Evolutionary conservation across 371 early-diverging fungal genomes (phyloP), one percentile per base, ranked within the genome.

Genomic region (Mucor indicus): DNA sequence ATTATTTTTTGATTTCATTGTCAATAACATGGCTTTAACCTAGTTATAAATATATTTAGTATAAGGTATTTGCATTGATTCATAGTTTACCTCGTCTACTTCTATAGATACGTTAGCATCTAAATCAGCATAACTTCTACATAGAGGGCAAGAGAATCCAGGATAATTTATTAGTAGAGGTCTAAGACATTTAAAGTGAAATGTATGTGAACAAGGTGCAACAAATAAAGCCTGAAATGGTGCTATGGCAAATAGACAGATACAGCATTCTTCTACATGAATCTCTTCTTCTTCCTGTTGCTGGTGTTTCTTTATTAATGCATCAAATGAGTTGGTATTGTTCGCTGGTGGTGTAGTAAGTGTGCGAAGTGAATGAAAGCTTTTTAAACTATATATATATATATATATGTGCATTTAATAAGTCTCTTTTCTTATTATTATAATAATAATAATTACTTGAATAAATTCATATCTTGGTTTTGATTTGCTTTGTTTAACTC

Each of bases 171-270:
- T 33, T n/a, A 93, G 57, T 20, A 55, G 19, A 0, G 85, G 79
- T 25, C 78, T 77, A 53, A 90, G 84, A 62, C 95, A 95, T 69
- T 92, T 91, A 75, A 85, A 93, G 60, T 95, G 95, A 71, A 86
- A 95, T 50, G 89, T 85, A 56, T 93, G 94, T 15, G 91, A 92
- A 60, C 94, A 93, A 4, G 95, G 94, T 1, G 95, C 88, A 13
- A 95, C 77, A 63, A 95, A 95, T 45, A 95, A 74, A 4, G 93
- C 91, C 69, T 93, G 93, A 69, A 84, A 89, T 11, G 91, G 90
- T 5, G 82, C 84, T 55, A 93, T 89, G 22, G 85, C 75, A 60
- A 84, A 87, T 47, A 95, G 78, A 67, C 96, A 96, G 51, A 96
- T 96, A 67, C 95, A 95, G 69, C 96, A 96, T 59, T 96, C 96